A percentile compares a stretch with the other conserved stretches of the same genome.
phyloP scores from a whole-genome alignment of 164 flowering plant species.

The Vitis riparia region DNA sequence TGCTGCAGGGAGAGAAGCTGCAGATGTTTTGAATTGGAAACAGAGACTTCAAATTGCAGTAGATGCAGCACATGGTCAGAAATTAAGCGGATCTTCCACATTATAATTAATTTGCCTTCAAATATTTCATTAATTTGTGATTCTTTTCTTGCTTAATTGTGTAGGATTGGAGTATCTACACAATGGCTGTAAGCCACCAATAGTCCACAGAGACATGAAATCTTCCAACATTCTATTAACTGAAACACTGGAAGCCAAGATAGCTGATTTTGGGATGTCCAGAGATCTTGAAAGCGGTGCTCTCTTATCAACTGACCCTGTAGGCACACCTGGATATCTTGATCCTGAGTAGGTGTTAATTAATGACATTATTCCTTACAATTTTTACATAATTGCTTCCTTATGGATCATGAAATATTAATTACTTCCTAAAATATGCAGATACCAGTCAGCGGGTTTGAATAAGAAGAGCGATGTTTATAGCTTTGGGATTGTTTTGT shows the following conservation, averaged over 20 bases:
- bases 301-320: conserved; percentile 4
- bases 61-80: conserved; percentile 5
- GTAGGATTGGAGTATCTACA: conserved; percentile 32
- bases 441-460: conserved; percentile 9
- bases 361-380: neutral
- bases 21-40: too few species aligned
- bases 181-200: conserved; percentile 25
- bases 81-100: too few species aligned
- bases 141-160: too few species aligned
- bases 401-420: neutral
- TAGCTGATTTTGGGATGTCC: too few species aligned
- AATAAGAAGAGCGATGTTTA: conserved; percentile 32
- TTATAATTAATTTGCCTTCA: too few species aligned
- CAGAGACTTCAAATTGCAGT: conserved; percentile 11
- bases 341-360: conserved; percentile 22
- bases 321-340: conserved; percentile 25
- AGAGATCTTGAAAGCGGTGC: conserved; percentile 8
- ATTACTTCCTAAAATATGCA: neutral
- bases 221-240: conserved; percentile 24
- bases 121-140: too few species aligned
- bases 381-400: neutral
- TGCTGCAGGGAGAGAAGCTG: too few species aligned
- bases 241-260: conserved; percentile 13
- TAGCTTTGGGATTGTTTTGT: conserved; percentile 33
- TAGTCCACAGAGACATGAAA: conserved; percentile 31